A percentile compares a stretch with the other conserved stretches of the same genome.
Conservation (phyloP, 192 early-diverging fungal species). For the Umbelopsis ramanniana region DNA sequence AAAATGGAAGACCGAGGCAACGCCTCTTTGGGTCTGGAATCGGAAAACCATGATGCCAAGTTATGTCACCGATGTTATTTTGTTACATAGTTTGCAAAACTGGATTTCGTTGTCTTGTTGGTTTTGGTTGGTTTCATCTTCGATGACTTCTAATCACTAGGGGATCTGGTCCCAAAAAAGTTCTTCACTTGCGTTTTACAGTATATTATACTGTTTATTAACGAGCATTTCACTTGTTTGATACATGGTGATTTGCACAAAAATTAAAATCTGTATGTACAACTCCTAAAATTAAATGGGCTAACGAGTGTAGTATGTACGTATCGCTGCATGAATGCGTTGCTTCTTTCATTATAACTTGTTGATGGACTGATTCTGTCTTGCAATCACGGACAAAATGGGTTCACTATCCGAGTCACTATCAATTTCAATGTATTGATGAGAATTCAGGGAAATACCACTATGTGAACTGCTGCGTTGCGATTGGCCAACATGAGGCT, state of each 20-base stretch:
- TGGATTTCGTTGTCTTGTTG: not conserved
- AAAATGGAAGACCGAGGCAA: constrained; percentile 11
- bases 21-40: not conserved
- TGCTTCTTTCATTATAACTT: not conserved
- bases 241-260: not conserved
- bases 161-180: not conserved
- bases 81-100: not conserved
- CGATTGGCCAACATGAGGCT: not conserved
- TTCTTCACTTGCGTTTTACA: not conserved
- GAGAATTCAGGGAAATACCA: too few relatives aligned
- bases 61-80: constrained; percentile 28
- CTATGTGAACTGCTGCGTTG: not conserved
- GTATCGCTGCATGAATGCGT: not conserved
- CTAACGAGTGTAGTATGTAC: too few relatives aligned
- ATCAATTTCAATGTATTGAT: not conserved
- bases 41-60: not conserved
- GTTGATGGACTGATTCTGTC: not conserved
- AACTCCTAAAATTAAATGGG: not conserved
- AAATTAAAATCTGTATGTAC: not conserved
- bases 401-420: constrained; percentile 6
- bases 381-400: not conserved
- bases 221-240: constrained; percentile 1
- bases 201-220: not conserved
- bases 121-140: not conserved
- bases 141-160: not conserved